Evolutionary conservation across 1,284 basidiomycete species (phyloP).

Genomic region (Sutorius eximius): DNA sequence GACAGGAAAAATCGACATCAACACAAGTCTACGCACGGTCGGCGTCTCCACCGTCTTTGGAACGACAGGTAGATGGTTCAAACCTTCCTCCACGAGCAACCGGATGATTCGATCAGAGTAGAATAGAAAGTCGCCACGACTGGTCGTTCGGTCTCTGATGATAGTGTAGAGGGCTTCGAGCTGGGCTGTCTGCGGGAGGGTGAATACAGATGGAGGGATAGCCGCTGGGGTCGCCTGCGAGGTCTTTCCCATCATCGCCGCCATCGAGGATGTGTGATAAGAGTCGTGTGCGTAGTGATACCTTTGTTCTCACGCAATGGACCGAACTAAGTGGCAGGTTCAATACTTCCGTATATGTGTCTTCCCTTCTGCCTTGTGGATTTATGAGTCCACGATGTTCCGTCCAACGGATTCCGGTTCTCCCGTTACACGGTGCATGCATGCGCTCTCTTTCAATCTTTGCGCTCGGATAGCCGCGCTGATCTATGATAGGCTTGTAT

Average conservation of each 20-base stretch:
- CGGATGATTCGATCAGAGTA: conserved; percentile 85
- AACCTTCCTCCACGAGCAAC: conserved; percentile 78
- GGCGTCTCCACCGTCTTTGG: conserved; percentile 81
- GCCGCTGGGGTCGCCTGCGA: conserved; percentile 37
- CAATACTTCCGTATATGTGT: too few species aligned
- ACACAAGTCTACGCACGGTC: conserved; percentile 49
- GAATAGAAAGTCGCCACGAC: conserved; percentile 94
- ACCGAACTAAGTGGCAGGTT: background rate
- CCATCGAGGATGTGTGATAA: conserved; percentile 13
- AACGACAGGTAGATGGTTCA: conserved; percentile 94
- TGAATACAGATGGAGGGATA: conserved; percentile 80
- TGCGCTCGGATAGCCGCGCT: too few species aligned
- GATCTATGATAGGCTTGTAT: too few species aligned
- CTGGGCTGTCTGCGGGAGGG: conserved; percentile 84
- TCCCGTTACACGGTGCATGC: too few species aligned
- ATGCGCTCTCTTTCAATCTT: too few species aligned
- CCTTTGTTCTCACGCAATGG: background rate
- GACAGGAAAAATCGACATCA: background rate
- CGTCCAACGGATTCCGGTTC: too few species aligned
- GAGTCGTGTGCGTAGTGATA: background rate
- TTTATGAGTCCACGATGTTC: too few species aligned
- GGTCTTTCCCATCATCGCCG: conserved; percentile 16
- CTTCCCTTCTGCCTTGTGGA: too few species aligned
- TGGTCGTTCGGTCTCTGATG: conserved; percentile 85
- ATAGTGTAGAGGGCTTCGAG: conserved; percentile 96